phyloP scores from a whole-genome alignment of 2,329 filamentous ascomycete species.

The Fusarium cyanostomum region DNA sequence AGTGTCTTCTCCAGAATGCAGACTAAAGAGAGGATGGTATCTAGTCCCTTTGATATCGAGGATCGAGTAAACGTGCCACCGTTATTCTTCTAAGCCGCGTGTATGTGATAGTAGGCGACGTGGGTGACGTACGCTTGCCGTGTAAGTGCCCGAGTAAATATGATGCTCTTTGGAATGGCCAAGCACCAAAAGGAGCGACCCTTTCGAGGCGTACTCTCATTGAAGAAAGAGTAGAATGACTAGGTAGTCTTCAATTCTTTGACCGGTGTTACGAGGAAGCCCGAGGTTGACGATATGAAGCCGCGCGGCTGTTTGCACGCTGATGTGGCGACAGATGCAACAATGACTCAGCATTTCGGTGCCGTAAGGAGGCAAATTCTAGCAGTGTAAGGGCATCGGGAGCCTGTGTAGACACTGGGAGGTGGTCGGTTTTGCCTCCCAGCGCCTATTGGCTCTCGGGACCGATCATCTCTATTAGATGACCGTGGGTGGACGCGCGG shows the following conservation, averaged over 20 bases:
- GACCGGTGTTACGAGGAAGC: slow-evolving; percentile 13
- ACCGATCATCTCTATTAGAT: slow-evolving; percentile 23
- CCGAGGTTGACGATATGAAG: slow-evolving; percentile 19
- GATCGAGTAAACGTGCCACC: not conserved
- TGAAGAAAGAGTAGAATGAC: not conserved
- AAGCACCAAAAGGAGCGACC: not conserved
- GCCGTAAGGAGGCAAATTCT: slow-evolving; percentile 3
- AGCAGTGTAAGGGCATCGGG: too few species aligned
- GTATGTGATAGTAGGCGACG: not conserved
- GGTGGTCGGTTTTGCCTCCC: slow-evolving; percentile 19
- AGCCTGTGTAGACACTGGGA: too few species aligned
- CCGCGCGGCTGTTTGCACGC: slow-evolving; percentile 31
- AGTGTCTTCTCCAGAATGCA: too few species aligned
- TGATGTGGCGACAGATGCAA: slow-evolving; percentile 28
- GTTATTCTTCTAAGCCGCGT: not conserved
- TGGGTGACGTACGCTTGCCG: slow-evolving; percentile 29
- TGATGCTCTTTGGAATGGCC: not conserved
- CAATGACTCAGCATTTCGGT: slow-evolving; percentile 32
- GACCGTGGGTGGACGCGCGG: slow-evolving; percentile 37
- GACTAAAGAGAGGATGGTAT: too few species aligned
- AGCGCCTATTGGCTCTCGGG: slow-evolving; percentile 32
- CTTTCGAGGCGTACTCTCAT: too few species aligned
- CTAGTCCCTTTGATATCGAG: too few species aligned
- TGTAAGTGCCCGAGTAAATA: slow-evolving; percentile 24
- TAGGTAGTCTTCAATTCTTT: not conserved